Conservation (phyloP, 108 stramenopile genomes). For the Nitzschia sp. region DNA sequence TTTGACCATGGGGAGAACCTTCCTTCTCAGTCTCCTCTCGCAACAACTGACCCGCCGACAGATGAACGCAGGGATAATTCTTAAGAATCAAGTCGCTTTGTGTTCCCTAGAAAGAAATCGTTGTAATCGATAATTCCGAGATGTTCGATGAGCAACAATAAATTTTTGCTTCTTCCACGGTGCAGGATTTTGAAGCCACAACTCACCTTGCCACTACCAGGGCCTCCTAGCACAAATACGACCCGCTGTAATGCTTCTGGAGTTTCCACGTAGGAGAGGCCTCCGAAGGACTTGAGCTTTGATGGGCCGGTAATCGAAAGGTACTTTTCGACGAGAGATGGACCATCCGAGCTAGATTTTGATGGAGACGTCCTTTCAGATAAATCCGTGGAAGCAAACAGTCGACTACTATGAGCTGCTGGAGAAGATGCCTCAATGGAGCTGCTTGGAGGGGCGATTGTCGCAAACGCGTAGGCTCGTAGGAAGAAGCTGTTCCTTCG, state of each 20-base stretch:
- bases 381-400: not conserved
- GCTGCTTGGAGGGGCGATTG: not conserved
- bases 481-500: constrained; percentile 2
- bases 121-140: no score
- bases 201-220: constrained; percentile 44
- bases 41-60: constrained; percentile 93
- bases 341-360: not conserved
- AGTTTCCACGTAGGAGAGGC: not conserved
- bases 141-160: no score
- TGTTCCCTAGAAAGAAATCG: constrained; percentile 69
- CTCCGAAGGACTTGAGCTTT: not conserved
- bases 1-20: constrained; percentile 68
- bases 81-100: constrained; percentile 81
- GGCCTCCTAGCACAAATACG: constrained; percentile 93
- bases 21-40: constrained; percentile 66
- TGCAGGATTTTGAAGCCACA: no score
- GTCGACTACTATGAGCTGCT: not conserved
- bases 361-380: not conserved
- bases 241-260: constrained; percentile 41
- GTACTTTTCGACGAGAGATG: not conserved
- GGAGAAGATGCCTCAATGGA: not conserved
- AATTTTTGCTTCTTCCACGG: no score
- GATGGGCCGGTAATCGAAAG: not conserved
- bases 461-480: not conserved
- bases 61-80: constrained; percentile 86